Percentiles rank a stretch among this genome's conserved stretches.
phyloP scores from a whole-genome alignment of 371 early-diverging fungal species.

The Mortierella sp. region DNA sequence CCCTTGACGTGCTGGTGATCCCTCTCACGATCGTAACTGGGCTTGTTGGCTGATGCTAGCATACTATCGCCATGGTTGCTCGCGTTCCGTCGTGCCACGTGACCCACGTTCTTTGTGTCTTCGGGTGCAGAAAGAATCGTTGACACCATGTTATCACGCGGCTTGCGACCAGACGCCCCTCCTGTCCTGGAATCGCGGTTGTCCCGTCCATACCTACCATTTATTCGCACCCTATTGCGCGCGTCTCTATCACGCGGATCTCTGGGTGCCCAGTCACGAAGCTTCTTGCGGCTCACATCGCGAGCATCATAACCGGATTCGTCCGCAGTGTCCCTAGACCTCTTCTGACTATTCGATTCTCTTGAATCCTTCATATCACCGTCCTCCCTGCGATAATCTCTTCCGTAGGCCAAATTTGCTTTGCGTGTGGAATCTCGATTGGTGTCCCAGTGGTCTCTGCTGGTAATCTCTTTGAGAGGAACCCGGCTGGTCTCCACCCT shows the following conservation, averaged over 20 bases:
- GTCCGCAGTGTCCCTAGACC: constrained; percentile 2
- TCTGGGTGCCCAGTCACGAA: constrained; percentile 43
- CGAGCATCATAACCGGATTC: constrained; percentile 5
- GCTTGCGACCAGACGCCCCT: no score
- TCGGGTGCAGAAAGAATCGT: constrained; percentile 6
- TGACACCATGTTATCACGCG: no score
- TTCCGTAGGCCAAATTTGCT: no score
- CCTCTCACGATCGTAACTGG: constrained; percentile 5
- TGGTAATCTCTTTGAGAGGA: constrained; percentile 11
- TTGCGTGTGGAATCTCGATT: not conserved
- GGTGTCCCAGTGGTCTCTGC: not conserved
- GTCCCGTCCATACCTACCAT: constrained; percentile 29
- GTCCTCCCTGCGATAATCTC: not conserved
- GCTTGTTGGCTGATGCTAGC: not conserved
- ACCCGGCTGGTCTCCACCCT: constrained; percentile 4
- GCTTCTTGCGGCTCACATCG: constrained; percentile 26
- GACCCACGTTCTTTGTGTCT: constrained; percentile 13
- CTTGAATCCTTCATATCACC: not conserved
- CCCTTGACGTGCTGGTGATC: constrained; percentile 21
- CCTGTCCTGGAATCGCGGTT: no score
- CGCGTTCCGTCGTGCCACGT: not conserved
- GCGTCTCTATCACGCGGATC: constrained; percentile 42
- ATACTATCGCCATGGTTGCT: not conserved
- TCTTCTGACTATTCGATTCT: constrained; percentile 10
- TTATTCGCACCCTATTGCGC: constrained; percentile 6